Base-by-base conservation (phyloP, 2,329 filamentous ascomycete species). In the Neofusicoccum sp. region DNA sequence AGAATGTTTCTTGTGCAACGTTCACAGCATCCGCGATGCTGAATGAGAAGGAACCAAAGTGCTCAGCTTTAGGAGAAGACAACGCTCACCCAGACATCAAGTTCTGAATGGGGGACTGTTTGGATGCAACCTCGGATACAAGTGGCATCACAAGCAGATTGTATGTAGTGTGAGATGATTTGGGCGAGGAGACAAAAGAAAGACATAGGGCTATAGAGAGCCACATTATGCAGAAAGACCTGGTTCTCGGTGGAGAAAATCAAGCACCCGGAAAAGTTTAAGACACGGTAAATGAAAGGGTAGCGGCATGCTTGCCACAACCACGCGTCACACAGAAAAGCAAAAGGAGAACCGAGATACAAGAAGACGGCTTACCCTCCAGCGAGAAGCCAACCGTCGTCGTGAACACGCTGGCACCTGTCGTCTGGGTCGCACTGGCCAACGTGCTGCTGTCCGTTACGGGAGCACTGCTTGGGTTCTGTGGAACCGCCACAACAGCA, bases 241-340 rank as follows among this genome's bases (percentile, higher is more conserved):
- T 12, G 51, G 51, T 56, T 11, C 38, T 9, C 28, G 38, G 51
- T 30, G 28, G 6, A n/a, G 12, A 56, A 56, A 33, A 56, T 16
- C 30, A 48, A 41, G 51, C 38, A 43, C 16, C 11, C 26, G 40
- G 38, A 56, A 24, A 43, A 14, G 33, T 43, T 43, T 28, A 33
- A 56, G 51, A 56, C 51, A 56, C 14, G 51, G 36, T 56, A 56
- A 56, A 56, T 56, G 51, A 56, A 56, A 56, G 51, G 51, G 28
- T 3, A 26, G 14, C 26, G 36, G 51, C 51, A 56, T 56, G 14
- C n/a, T 26, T 20, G 12, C 36, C 9, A 28, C 51, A 33, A 43
- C 51, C 49, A 30, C 26, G 6, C 12, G 51, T 56, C 9, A 8
- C 38, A 56, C 51, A 40, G 28, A 33, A 30, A 31, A 14, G 9